Conservation (phyloP, 2,329 filamentous ascomycete genomes). For the Bipolaris sorokiniana region DNA sequence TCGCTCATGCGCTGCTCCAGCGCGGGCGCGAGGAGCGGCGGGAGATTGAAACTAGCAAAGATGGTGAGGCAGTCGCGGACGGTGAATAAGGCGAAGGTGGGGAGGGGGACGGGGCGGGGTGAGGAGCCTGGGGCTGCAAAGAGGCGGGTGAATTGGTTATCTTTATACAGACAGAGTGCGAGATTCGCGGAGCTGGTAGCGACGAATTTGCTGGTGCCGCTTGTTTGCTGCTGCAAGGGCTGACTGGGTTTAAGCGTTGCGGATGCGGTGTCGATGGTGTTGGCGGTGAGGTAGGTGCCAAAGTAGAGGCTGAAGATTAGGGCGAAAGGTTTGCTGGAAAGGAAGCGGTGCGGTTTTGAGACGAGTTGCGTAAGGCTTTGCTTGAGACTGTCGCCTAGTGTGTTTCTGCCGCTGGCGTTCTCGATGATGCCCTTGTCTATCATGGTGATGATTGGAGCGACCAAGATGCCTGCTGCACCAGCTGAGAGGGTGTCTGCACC, state of each 20-base stretch:
- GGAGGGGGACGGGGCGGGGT: constrained; percentile 63
- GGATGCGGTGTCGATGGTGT: constrained; percentile 79
- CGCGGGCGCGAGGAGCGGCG: constrained; percentile 74
- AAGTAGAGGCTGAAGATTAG: constrained; percentile 77
- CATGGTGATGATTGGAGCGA: constrained; percentile 84
- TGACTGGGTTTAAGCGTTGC: constrained; percentile 67
- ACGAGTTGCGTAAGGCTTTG: constrained; percentile 64
- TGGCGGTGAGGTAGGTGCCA: constrained; percentile 88
- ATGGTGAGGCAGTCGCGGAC: constrained; percentile 86
- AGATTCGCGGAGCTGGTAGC: constrained; percentile 84
- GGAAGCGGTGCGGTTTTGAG: constrained; percentile 64
- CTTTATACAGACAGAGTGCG: constrained; percentile 85
- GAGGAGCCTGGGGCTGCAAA: constrained; percentile 67
- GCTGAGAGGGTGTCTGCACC: constrained; percentile 73
- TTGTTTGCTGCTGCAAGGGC: constrained; percentile 71
- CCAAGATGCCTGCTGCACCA: constrained; percentile 71
- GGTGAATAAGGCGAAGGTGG: constrained; percentile 80
- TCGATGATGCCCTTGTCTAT: constrained; percentile 85
- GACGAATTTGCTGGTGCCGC: constrained; percentile 79
- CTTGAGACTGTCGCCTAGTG: constrained; percentile 65
- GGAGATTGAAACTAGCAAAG: constrained; percentile 90
- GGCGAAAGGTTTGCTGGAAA: constrained; percentile 70
- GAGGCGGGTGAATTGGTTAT: constrained; percentile 81
- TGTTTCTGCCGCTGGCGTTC: constrained; percentile 73
- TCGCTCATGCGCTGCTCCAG: constrained; percentile 56